phyloP scores from a whole-genome alignment of 148 eudicot species.

The Amaranthus cruentus region DNA sequence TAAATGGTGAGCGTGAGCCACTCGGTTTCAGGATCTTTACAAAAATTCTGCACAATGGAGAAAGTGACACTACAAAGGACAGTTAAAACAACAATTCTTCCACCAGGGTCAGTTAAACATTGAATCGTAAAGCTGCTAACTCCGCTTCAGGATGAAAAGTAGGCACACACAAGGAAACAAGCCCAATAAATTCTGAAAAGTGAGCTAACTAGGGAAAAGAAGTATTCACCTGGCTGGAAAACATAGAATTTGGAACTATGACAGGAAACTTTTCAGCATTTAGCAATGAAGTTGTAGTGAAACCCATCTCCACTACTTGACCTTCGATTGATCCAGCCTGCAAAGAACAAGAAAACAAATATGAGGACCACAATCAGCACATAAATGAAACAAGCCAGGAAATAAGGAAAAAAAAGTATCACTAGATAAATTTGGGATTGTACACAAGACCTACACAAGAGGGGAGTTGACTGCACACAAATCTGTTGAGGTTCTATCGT shows the following conservation, averaged over 20 bases:
- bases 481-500: no score
- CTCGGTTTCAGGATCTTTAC: background rate
- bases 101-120: background rate
- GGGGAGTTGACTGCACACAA: no score
- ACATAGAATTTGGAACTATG: conserved; percentile 83
- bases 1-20: no score
- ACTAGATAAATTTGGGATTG: background rate
- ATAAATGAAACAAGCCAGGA: conserved; percentile 2
- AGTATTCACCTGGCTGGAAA: conserved; percentile 79
- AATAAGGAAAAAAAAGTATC: background rate
- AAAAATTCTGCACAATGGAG: background rate
- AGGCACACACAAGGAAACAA: background rate
- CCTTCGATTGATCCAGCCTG: conserved; percentile 99
- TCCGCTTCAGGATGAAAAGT: background rate
- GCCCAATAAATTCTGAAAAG: background rate
- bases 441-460: no score
- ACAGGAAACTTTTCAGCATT: conserved; percentile 84
- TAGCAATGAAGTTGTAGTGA: conserved; percentile 74
- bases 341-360: conserved; percentile 24
- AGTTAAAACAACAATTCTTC: background rate
- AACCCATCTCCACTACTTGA: conserved; percentile 94
- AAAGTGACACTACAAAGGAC: background rate
- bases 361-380: conserved; percentile 5
- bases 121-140: background rate
- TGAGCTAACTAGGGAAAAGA: conserved; percentile 7